Percentiles rank a stretch among this genome's conserved stretches.
phyloP scores from a whole-genome alignment of 306 rosid species.

The Astragalus glycyphyllos region DNA sequence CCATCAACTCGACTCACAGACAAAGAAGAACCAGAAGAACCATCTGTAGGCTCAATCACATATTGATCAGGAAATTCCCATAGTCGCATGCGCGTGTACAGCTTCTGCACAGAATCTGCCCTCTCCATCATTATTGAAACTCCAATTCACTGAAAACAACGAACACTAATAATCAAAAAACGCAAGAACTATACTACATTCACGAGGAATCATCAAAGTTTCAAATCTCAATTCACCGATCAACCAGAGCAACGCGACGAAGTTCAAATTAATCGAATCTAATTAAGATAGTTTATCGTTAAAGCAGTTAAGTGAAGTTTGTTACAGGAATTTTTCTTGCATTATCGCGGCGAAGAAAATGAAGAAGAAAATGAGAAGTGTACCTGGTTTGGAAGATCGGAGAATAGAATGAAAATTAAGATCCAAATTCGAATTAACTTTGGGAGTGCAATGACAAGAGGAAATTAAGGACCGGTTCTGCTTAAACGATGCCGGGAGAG shows the following conservation, averaged over 20 bases:
- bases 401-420: conserved; percentile 12
- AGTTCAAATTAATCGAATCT: conserved; percentile 30
- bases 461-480: conserved; percentile 38
- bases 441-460: conserved; percentile 35
- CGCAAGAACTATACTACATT: conserved; percentile 25
- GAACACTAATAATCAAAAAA: conserved; percentile 6
- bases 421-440: conserved; percentile 40
- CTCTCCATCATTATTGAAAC: conserved; percentile 78
- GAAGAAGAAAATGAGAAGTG: conserved; percentile 17
- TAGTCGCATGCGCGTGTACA: conserved; percentile 82
- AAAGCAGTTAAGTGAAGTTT: conserved; percentile 20
- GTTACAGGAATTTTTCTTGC: conserved; percentile 25
- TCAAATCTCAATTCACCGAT: conserved; percentile 27
- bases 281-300: conserved; percentile 39
- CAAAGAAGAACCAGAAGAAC: conserved; percentile 79
- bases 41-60: conserved; percentile 93
- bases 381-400: conserved; percentile 44
- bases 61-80: conserved; percentile 96
- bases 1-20: conserved; percentile 77
- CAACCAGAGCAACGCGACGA: not conserved
- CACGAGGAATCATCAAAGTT: conserved; percentile 6
- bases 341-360: conserved; percentile 13
- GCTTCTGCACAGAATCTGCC: conserved; percentile 82
- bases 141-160: conserved; percentile 47
- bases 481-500: conserved; percentile 43